A percentile compares a stretch with the other conserved stretches of the same genome.
These are phyloP conservation scores for Eucalyptus cladocalyx DNA, from an alignment of 345 rosid species.

Conservation along the genomic window DNA sequence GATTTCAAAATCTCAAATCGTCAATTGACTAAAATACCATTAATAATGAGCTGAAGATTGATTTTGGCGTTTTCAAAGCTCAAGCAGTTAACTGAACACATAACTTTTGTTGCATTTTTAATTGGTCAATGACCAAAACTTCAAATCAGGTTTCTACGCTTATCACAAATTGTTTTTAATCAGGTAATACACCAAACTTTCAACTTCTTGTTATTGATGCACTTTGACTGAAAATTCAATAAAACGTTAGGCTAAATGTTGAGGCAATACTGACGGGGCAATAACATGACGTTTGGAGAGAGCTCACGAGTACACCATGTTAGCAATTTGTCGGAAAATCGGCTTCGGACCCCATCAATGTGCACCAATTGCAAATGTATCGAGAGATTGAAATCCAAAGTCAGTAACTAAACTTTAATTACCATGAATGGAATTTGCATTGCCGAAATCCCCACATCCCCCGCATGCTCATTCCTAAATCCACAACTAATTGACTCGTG, in stretches of 20 bases:
- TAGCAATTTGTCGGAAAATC: neutral
- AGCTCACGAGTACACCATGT: fast-evolving
- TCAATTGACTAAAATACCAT: no score
- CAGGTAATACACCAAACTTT: neutral
- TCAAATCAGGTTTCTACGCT: neutral
- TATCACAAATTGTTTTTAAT: neutral
- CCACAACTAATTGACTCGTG: neutral
- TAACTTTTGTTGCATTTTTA: no score
- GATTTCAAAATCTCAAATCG: no score
- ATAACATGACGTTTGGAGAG: neutral
- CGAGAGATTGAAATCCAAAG: no score
- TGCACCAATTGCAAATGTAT: neutral
- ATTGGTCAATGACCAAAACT: neutral
- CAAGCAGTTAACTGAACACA: no score
- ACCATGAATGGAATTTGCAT: neutral
- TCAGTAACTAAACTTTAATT: neutral
- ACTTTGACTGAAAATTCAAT: neutral
- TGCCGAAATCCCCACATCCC: neutral
- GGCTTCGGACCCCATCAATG: neutral
- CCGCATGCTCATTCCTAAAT: no score
- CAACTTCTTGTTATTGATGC: neutral
- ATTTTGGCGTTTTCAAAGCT: no score
- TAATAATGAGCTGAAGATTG: no score
- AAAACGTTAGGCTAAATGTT: neutral
- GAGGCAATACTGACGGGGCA: neutral